Percentiles rank a stretch among this genome's conserved stretches.
Conservation (phyloP, 305 asterid species). For the Fraxinus latifolia region DNA sequence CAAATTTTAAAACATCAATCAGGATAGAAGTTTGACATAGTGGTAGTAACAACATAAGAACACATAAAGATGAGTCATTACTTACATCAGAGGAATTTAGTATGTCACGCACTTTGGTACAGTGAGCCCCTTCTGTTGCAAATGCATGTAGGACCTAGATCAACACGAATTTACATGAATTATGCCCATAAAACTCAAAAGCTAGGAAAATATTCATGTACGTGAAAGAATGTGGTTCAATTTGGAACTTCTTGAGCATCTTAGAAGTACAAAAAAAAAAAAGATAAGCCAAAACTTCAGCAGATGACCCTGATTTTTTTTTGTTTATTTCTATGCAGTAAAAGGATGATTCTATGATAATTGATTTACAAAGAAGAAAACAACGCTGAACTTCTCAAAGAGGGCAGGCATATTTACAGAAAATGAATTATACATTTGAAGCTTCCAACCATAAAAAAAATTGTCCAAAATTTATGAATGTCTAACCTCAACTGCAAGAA, state of each 20-base stretch:
- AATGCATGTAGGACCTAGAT: conserved; percentile 91
- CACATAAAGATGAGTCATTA: conserved; percentile 23
- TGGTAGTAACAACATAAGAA: conserved; percentile 8
- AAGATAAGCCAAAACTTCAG: neutral
- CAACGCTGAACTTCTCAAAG: neutral
- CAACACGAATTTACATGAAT: conserved; percentile 9
- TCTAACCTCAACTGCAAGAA: conserved; percentile 91
- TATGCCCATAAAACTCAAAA: conserved; percentile 6
- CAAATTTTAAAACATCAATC: neutral
- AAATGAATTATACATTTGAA: neutral
- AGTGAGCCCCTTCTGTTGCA: conserved; percentile 95
- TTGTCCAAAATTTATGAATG: neutral
- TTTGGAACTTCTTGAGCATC: conserved; percentile 14
- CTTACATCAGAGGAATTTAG: conserved; percentile 85
- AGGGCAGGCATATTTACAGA: neutral
- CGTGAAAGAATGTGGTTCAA: neutral
- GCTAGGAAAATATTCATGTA: neutral
- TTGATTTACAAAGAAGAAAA: neutral
- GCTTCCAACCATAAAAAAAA: neutral
- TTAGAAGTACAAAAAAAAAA: neutral
- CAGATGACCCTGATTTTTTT: neutral
- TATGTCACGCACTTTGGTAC: conserved; percentile 81
- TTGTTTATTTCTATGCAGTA: neutral
- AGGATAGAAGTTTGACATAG: neutral
- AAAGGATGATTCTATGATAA: neutral